phyloP scores from a whole-genome alignment of 2,329 filamentous ascomycete species.

The Coniosporium tulheliwenetii region DNA sequence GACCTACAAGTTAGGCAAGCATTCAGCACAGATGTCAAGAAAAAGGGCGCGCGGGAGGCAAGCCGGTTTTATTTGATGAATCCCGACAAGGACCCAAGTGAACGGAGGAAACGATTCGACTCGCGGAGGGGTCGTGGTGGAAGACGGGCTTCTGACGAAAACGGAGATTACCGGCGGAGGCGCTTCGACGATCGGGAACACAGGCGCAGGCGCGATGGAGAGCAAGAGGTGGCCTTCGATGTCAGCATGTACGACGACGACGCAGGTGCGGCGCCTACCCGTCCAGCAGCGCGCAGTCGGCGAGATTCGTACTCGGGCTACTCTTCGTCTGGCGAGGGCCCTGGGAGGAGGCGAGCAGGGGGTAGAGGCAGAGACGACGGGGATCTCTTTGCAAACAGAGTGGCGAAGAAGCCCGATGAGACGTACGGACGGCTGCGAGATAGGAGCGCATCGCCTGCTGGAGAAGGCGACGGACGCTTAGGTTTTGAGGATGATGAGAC shows the following conservation, averaged over 20 bases:
- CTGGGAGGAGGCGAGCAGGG: constrained; percentile 5
- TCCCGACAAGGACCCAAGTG: constrained; percentile 73
- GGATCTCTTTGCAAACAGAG: constrained; percentile 16
- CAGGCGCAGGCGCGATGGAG: constrained; percentile 25
- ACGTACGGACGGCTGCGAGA: constrained; percentile 33
- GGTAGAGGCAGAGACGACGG: constrained; percentile 8
- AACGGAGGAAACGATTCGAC: constrained; percentile 36
- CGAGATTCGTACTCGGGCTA: constrained; percentile 10
- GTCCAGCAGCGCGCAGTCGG: constrained; percentile 12
- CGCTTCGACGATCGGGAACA: constrained; percentile 29
- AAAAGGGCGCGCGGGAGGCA: constrained; percentile 57
- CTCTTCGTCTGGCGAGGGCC: constrained; percentile 5
- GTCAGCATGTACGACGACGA: constrained; percentile 75
- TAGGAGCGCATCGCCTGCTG: constrained; percentile 42
- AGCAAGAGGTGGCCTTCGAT: constrained; percentile 45
- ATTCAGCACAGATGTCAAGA: constrained; percentile 63
- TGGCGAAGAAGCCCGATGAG: constrained; percentile 6
- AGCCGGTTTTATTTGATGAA: constrained; percentile 90
- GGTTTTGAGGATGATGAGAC: constrained; percentile 35
- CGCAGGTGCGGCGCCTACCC: constrained; percentile 17
- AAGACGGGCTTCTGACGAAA: constrained; percentile 11
- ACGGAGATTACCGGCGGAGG: constrained; percentile 26
- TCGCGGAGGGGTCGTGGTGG: constrained; percentile 17
- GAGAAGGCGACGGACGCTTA: constrained; percentile 30
- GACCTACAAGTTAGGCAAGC: constrained; percentile 60